Conservation (phyloP, 2,329 filamentous ascomycete genomes). For the Cercospora beticola region DNA sequence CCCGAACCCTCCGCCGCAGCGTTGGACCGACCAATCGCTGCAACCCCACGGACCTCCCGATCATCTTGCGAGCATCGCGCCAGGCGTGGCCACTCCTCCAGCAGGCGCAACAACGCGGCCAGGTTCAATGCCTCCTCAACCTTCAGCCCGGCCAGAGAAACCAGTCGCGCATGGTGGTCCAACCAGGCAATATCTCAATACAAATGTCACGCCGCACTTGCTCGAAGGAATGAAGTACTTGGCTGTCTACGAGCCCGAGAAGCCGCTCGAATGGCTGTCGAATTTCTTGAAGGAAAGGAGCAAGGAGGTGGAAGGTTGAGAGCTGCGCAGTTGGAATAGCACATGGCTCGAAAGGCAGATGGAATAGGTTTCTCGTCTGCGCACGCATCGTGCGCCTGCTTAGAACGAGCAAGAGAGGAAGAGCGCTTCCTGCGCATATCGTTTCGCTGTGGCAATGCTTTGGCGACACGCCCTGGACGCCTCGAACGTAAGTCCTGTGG, state of each 20-base stretch:
- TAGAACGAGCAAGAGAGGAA: neutral
- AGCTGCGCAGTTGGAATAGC: neutral
- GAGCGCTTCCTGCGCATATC: neutral
- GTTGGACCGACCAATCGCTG: conserved; percentile 7
- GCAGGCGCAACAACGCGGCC: conserved; percentile 27
- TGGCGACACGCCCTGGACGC: neutral
- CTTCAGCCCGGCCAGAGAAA: conserved; percentile 36
- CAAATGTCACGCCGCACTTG: conserved; percentile 51
- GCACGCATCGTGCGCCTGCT: neutral
- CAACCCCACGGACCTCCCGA: conserved; percentile 12
- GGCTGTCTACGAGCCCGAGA: conserved; percentile 52
- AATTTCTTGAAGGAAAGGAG: conserved; percentile 51
- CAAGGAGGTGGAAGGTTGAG: conserved; percentile 47
- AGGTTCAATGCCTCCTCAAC: conserved; percentile 35
- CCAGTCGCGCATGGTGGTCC: conserved; percentile 50
- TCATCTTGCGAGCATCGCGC: conserved; percentile 25
- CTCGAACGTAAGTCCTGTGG: neutral
- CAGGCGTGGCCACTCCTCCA: conserved; percentile 28
- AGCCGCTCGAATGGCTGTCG: conserved; percentile 51
- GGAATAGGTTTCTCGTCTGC: neutral
- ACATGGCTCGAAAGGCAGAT: neutral
- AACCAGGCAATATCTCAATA: conserved; percentile 51
- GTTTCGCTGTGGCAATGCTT: neutral
- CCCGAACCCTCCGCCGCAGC: conserved; percentile 30
- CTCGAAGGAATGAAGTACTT: conserved; percentile 55